Evolutionary conservation across 495 filamentous ascomycete genomes (phyloP).

Genomic region (Haplographium delicatum): DNA sequence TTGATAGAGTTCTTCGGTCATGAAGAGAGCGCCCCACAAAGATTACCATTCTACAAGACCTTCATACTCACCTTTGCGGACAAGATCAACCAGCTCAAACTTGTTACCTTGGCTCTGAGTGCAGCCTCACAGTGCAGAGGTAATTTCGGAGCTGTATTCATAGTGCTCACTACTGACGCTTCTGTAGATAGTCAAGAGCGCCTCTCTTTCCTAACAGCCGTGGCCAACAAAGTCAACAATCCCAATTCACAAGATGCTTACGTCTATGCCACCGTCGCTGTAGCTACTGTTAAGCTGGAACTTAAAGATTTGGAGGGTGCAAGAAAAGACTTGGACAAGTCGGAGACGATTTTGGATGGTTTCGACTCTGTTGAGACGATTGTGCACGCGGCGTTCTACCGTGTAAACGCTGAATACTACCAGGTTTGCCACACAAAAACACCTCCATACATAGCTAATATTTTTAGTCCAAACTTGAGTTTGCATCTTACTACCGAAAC

Average conservation of each 20-base stretch:
- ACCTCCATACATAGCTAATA: conserved; percentile 14
- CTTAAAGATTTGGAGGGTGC: conserved; percentile 70
- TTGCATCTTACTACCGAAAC: conserved; percentile 93
- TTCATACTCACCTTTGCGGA: conserved; percentile 96
- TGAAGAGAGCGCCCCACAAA: conserved; percentile 72
- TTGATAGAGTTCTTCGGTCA: conserved; percentile 86
- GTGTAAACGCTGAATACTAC: conserved; percentile 91
- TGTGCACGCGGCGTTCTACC: conserved; percentile 96
- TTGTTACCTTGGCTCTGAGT: conserved; percentile 82
- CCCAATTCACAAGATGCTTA: conserved; percentile 92
- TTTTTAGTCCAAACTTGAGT: conserved; percentile 69
- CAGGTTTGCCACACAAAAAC: conserved; percentile 53
- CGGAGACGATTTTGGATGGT: conserved; percentile 78
- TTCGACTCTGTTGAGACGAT: conserved; percentile 96
- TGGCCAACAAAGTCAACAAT: conserved; percentile 85
- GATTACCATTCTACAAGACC: conserved; percentile 83
- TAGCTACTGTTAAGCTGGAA: conserved; percentile 81
- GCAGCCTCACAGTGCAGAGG: conserved; percentile 83
- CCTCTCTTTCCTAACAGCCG: conserved; percentile 75
- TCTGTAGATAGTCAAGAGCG: conserved; percentile 79
- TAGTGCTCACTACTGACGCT: conserved; percentile 7
- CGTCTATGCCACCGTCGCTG: conserved; percentile 86
- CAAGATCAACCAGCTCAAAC: conserved; percentile 98
- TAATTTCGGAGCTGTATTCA: conserved; percentile 30
- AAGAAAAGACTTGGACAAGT: conserved; percentile 77